These are phyloP conservation scores for Solidago caesia DNA, from an alignment of 129 eudicot genomes.

Conservation along the genomic window DNA sequence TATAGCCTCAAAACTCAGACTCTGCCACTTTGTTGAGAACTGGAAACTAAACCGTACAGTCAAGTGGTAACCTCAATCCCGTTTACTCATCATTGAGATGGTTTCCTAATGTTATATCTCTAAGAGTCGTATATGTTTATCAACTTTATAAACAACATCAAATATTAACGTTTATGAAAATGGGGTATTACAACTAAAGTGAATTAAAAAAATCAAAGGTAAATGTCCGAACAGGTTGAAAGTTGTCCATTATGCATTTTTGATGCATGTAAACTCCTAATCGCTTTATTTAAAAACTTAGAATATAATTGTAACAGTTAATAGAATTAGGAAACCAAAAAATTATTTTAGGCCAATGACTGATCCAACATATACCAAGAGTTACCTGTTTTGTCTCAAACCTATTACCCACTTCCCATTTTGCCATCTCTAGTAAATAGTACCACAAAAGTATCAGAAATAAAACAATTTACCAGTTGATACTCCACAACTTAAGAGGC, in stretches of 20 bases:
- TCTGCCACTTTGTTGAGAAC: not conserved
- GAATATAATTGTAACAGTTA: not conserved
- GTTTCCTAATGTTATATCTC: not conserved
- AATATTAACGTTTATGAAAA: no score
- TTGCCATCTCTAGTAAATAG: not conserved
- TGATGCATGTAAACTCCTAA: not conserved
- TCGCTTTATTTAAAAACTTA: not conserved
- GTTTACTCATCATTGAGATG: not conserved
- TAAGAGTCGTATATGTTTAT: not conserved
- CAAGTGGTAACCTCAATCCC: not conserved
- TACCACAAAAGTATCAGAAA: not conserved
- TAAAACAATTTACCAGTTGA: conserved; percentile 58
- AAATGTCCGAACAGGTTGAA: no score
- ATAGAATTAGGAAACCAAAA: not conserved
- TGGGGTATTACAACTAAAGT: not conserved
- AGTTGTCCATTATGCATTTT: not conserved
- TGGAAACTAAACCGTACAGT: no score
- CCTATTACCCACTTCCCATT: not conserved
- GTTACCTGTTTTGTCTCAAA: not conserved
- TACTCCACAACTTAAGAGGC: conserved; percentile 90
- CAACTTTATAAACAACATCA: no score
- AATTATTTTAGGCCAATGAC: no score
- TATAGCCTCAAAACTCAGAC: not conserved
- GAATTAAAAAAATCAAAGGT: not conserved
- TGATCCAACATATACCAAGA: not conserved